Evolutionary conservation across 164 flowering plant species (phyloP).

Genomic region (Saururus chinensis): DNA sequence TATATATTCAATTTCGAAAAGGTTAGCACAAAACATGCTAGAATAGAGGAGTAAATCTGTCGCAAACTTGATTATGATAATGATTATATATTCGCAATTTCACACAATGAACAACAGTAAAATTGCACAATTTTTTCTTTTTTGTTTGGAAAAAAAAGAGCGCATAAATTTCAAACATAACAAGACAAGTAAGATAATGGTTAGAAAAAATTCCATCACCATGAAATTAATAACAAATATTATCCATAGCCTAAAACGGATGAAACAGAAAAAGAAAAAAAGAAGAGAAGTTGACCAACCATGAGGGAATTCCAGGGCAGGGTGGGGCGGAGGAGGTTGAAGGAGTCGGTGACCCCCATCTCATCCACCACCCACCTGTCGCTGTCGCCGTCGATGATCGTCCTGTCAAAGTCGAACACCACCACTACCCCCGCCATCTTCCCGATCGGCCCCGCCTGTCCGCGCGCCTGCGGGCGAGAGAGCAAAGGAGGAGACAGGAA

Average conservation of each 20-base stretch:
- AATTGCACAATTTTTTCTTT: no score
- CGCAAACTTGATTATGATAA: no score
- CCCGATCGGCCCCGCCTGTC: neutral
- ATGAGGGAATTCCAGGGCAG: constrained; percentile 4
- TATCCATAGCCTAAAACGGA: neutral
- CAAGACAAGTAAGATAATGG: neutral
- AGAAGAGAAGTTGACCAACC: neutral
- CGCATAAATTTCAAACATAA: neutral
- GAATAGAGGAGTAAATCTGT: no score
- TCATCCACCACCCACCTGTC: constrained; percentile 72
- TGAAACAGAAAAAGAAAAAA: no score
- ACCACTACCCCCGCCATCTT: constrained; percentile 18
- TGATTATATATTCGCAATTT: no score
- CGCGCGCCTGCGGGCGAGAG: neutral
- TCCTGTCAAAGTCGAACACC: constrained; percentile 71
- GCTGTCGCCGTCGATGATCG: constrained; percentile 60
- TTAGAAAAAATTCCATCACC: no score
- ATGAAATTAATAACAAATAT: neutral
- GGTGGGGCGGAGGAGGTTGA: constrained; percentile 32
- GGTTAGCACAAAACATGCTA: no score
- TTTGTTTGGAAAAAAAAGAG: no score
- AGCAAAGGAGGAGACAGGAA: neutral
- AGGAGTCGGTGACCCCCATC: constrained; percentile 63
- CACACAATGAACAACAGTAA: neutral
- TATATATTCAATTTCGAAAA: no score